Conservation (phyloP, 1,284 basidiomycete species). For the Apiotrichum porosum region DNA sequence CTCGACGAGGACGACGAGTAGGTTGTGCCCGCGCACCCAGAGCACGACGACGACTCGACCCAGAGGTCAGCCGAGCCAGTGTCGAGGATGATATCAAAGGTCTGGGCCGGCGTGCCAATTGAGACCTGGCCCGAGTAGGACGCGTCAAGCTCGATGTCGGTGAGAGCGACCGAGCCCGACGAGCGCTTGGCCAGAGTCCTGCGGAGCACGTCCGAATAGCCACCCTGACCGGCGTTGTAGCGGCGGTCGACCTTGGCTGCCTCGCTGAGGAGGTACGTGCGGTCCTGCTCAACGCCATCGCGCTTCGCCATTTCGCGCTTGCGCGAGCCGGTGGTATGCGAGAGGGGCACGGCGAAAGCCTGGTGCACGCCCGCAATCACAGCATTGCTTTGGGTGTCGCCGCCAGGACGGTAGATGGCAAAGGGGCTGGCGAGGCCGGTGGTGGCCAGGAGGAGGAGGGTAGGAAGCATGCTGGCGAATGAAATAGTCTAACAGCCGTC, state of each 20-base stretch:
- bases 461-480: conserved; percentile 14
- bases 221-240: conserved; percentile 32
- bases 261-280: conserved; percentile 30
- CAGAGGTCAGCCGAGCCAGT: conserved; percentile 58
- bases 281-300: conserved; percentile 6
- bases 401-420: conserved; percentile 5
- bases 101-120: conserved; percentile 50
- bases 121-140: conserved; percentile 44
- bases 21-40: conserved; percentile 16
- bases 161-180: conserved; percentile 1
- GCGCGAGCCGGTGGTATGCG: conserved; percentile 16
- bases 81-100: conserved; percentile 57
- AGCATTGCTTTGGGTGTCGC: not conserved
- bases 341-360: conserved; percentile 25
- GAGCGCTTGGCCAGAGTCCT: not conserved
- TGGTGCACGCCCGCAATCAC: conserved; percentile 4
- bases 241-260: conserved; percentile 33
- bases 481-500: not conserved
- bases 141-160: conserved; percentile 45
- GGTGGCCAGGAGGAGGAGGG: conserved; percentile 19
- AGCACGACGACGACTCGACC: conserved; percentile 38
- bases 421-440: conserved; percentile 15
- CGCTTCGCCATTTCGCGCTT: conserved; percentile 24
- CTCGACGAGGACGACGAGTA: conserved; percentile 15
- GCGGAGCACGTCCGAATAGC: conserved; percentile 19